Base-by-base conservation (phyloP, 805 yeast species). In the Jamesozyma piceae region DNA sequence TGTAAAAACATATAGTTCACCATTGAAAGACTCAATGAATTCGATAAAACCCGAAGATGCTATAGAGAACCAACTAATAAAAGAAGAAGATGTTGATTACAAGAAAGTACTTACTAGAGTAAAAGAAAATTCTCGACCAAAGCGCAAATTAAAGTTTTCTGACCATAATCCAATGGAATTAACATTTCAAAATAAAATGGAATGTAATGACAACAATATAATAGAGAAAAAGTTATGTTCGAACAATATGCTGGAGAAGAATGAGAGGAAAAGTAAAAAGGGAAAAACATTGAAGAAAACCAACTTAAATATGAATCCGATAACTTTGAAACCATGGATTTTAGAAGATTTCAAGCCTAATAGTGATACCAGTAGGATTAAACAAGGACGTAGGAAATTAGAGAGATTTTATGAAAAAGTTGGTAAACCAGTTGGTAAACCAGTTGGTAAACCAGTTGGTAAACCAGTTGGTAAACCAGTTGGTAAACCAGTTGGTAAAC, bases 341-440 rank as follows among this genome's bases (percentile, higher is more conserved):
- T 48, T 56, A 22, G 65, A 61, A 42, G 65, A 61, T 41, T 61
- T 61, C 29, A 57, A 51, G 39, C 54, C 54, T 3, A 61, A 60
- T 39, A 51, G 53, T 18, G 45, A 50, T 34, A n/a, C 35, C 0
- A 15, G 37, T 5, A 32, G 41, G 4, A 39, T 44, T 3, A 44
- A 38, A 27, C 45, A 50, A 35, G 50, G 55, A 5, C 44, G 51
- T 20, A 37, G 38, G 19, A 52, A 46, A 32, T 15, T 53, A 11
- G 49, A 52, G 18, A 49, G 37, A 17, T 53, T 57, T 33, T 49
- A 53, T 35, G 37, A 46, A 3, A 38, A 45, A n/a, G 57, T 48
- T 9, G 60, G 56, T 3, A 43, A 43, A 27, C 57, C 57, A 26
- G n/a, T n/a, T n/a, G n/a, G n/a, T n/a, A n/a, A n/a, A n/a, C n/a